phyloP scores from a whole-genome alignment of 352 stramenopile species.

The Globisporangium apiculatum region DNA sequence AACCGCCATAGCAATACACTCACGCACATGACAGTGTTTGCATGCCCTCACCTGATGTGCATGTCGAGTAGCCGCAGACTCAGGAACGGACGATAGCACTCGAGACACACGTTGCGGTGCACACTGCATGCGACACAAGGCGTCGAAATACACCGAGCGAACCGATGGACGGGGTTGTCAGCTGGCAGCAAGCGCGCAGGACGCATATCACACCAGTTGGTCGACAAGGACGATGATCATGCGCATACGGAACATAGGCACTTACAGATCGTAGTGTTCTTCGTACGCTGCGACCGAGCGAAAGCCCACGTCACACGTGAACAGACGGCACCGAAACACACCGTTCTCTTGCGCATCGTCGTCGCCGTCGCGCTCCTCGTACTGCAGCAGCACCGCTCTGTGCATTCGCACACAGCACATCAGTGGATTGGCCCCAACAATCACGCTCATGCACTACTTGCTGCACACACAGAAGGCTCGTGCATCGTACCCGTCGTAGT shows the following conservation, averaged over 20 bases:
- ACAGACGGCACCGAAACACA: slow-evolving; percentile 33
- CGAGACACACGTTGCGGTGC: slow-evolving; percentile 38
- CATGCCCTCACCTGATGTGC: slow-evolving; percentile 27
- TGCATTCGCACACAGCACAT: not conserved
- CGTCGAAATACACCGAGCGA: too few relatives aligned
- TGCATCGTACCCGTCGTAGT: slow-evolving; percentile 17
- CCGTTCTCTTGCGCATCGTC: slow-evolving; percentile 4
- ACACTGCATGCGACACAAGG: slow-evolving; percentile 7
- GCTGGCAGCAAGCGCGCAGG: too few relatives aligned
- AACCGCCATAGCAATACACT: too few relatives aligned
- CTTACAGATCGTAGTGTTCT: slow-evolving; percentile 61
- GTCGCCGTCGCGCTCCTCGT: not conserved
- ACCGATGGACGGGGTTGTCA: too few relatives aligned
- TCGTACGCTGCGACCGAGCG: slow-evolving; percentile 39
- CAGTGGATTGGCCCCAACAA: not conserved
- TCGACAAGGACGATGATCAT: too few relatives aligned
- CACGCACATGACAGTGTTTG: too few relatives aligned
- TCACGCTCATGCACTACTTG: not conserved
- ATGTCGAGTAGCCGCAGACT: slow-evolving; percentile 45
- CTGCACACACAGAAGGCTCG: not conserved
- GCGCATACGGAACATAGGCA: slow-evolving; percentile 7
- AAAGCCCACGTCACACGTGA: slow-evolving; percentile 39
- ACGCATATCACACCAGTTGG: too few relatives aligned
- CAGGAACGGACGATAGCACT: slow-evolving; percentile 44
- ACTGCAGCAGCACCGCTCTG: slow-evolving; percentile 5